phyloP scores from a whole-genome alignment of 1,284 basidiomycete genomes.

The Earliella scabrosa region DNA sequence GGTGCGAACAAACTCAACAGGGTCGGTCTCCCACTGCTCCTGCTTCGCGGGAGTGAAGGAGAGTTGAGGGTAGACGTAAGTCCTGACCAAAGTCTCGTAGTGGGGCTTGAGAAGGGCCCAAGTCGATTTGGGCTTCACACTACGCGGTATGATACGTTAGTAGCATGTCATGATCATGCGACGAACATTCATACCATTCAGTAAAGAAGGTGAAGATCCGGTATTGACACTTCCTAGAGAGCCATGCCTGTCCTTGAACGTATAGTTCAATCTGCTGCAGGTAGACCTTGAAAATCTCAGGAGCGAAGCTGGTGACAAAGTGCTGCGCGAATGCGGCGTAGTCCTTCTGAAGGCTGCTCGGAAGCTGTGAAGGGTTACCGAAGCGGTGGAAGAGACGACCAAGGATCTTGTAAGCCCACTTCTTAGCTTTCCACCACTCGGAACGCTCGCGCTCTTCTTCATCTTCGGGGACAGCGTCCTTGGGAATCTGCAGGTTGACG shows the following conservation, averaged over 20 bases:
- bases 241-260: conserved; percentile 74
- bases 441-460: conserved; percentile 75
- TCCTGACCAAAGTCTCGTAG: conserved; percentile 71
- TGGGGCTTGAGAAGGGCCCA: conserved; percentile 87
- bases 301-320: conserved; percentile 80
- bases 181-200: conserved; percentile 65
- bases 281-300: conserved; percentile 83
- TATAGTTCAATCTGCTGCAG: conserved; percentile 76
- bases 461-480: conserved; percentile 67
- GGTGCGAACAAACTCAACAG: conserved; percentile 77
- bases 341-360: conserved; percentile 66
- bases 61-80: conserved; percentile 85
- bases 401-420: conserved; percentile 83
- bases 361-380: conserved; percentile 86
- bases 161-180: neutral
- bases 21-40: conserved; percentile 77
- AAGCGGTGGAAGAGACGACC: conserved; percentile 80
- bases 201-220: conserved; percentile 83
- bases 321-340: conserved; percentile 77
- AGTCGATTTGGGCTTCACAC: conserved; percentile 87
- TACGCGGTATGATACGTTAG: conserved; percentile 38
- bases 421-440: conserved; percentile 90
- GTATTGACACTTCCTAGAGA: conserved; percentile 82
- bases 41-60: conserved; percentile 73
- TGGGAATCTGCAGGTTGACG: conserved; percentile 70